phyloP scores from a whole-genome alignment of 2,329 filamentous ascomycete genomes.

The Beauveria sp. region DNA sequence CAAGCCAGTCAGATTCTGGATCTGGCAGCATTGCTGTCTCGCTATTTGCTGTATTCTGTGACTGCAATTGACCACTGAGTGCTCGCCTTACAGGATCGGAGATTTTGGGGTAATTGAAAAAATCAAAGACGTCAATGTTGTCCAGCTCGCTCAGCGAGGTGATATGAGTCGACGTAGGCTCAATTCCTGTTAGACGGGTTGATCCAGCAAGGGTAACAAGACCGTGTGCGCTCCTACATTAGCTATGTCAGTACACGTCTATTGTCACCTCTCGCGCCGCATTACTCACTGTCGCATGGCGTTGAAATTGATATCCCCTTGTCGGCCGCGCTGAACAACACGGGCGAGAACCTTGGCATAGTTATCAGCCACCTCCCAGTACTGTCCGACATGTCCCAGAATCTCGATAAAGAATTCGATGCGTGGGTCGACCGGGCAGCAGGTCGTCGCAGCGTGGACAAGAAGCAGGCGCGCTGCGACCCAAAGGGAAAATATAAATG shows the following conservation, averaged over 20 bases:
- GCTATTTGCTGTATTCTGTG: constrained; percentile 17
- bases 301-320: constrained; percentile 28
- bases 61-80: constrained; percentile 17
- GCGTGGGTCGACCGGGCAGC: constrained; percentile 28
- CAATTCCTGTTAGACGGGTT: constrained; percentile 28
- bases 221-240: constrained; percentile 29
- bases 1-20: constrained; percentile 25
- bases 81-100: constrained; percentile 15
- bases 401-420: constrained; percentile 38
- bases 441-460: constrained; percentile 32
- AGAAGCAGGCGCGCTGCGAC: constrained; percentile 33
- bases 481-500: constrained; percentile 38
- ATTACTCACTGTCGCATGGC: constrained; percentile 32
- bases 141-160: constrained; percentile 34
- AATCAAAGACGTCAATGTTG: constrained; percentile 37
- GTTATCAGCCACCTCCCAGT: constrained; percentile 36
- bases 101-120: constrained; percentile 35
- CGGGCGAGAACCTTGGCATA: constrained; percentile 34
- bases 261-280: too few relatives aligned
- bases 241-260: not conserved
- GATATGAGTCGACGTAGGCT: constrained; percentile 30
- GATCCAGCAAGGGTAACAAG: constrained; percentile 29
- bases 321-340: constrained; percentile 28
- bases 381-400: constrained; percentile 31
- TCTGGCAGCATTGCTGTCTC: constrained; percentile 21